phyloP scores from a whole-genome alignment of 2,329 filamentous ascomycete species.

The Paraconiothyrium sp. region DNA sequence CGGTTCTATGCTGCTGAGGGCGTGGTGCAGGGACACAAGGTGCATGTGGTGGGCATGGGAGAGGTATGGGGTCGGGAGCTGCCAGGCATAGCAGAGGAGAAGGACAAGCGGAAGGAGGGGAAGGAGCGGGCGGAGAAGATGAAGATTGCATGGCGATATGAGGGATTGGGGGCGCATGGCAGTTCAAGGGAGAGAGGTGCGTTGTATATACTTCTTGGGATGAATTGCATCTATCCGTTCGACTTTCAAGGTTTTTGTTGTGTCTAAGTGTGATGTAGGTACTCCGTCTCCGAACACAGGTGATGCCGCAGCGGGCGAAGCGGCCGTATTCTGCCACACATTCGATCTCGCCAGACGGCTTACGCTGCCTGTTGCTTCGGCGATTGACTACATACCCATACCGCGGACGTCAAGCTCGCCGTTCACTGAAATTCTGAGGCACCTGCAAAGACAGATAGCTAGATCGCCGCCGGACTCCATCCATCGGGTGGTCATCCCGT shows the following conservation, averaged over 20 bases:
- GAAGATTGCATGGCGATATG: slow-evolving; percentile 99
- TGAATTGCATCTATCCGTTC: background rate
- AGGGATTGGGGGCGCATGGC: slow-evolving; percentile 80
- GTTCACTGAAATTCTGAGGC: slow-evolving; percentile 73
- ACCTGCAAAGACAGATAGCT: slow-evolving; percentile 64
- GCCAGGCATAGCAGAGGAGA: slow-evolving; percentile 71
- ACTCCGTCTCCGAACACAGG: slow-evolving; percentile 31
- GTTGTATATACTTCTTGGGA: slow-evolving; percentile 38
- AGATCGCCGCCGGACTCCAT: slow-evolving; percentile 64
- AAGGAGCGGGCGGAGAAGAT: slow-evolving; percentile 69
- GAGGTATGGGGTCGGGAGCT: slow-evolving; percentile 85
- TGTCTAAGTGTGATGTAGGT: slow-evolving; percentile 34
- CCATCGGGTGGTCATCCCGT: slow-evolving; percentile 86
- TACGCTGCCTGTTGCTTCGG: slow-evolving; percentile 50
- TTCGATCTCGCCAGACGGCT: slow-evolving; percentile 64
- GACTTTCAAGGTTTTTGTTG: background rate
- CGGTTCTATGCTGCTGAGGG: slow-evolving; percentile 94
- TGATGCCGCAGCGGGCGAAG: slow-evolving; percentile 60
- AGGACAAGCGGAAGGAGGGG: slow-evolving; percentile 41
- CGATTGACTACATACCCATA: slow-evolving; percentile 63
- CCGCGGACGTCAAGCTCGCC: slow-evolving; percentile 68
- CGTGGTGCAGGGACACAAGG: slow-evolving; percentile 85
- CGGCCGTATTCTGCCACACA: slow-evolving; percentile 58
- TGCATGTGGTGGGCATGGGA: slow-evolving; percentile 84
- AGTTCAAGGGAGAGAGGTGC: slow-evolving; percentile 72